Conservation (phyloP, 768 basidiomycete species). For the Ephemerocybe angulata region DNA sequence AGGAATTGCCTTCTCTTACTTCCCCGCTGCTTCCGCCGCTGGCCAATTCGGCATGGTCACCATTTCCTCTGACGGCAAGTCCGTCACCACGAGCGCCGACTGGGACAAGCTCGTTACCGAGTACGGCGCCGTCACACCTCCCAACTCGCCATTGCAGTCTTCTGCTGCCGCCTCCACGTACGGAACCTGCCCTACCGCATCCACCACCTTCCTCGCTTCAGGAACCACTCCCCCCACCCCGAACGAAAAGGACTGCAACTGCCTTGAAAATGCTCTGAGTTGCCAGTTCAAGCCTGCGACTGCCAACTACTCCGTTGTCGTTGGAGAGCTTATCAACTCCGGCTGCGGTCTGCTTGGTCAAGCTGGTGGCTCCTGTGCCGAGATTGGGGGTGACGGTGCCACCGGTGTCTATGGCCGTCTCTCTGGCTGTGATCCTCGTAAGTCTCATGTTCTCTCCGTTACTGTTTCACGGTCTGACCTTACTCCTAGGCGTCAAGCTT, state of each 20-base stretch:
- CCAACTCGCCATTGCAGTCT: constrained; percentile 53
- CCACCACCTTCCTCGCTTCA: constrained; percentile 59
- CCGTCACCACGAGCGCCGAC: constrained; percentile 67
- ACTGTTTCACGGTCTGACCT: constrained; percentile 5
- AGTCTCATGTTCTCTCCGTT: constrained; percentile 17
- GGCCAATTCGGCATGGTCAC: constrained; percentile 87
- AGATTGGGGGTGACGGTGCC: constrained; percentile 69
- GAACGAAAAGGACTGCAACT: constrained; percentile 73
- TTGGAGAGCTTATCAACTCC: constrained; percentile 60
- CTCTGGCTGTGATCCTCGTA: constrained; percentile 78
- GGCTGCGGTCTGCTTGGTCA: constrained; percentile 75
- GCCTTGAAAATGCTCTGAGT: constrained; percentile 61
- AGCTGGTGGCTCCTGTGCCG: constrained; percentile 55
- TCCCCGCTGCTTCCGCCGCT: constrained; percentile 68
- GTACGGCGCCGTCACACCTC: constrained; percentile 53
- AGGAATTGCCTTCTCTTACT: constrained; percentile 86
- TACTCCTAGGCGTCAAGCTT: constrained; percentile 60
- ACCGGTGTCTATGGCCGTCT: constrained; percentile 74
- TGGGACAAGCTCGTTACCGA: constrained; percentile 62
- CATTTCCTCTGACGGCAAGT: constrained; percentile 59
- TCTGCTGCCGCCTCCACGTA: constrained; percentile 46
- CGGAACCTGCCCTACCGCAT: constrained; percentile 62
- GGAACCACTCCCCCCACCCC: constrained; percentile 80
- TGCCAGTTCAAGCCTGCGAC: constrained; percentile 71
- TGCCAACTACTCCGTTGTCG: constrained; percentile 53